These are phyloP conservation scores for Lathyrus oleraceus DNA, from an alignment of 306 rosid species.

Conservation along the genomic window DNA sequence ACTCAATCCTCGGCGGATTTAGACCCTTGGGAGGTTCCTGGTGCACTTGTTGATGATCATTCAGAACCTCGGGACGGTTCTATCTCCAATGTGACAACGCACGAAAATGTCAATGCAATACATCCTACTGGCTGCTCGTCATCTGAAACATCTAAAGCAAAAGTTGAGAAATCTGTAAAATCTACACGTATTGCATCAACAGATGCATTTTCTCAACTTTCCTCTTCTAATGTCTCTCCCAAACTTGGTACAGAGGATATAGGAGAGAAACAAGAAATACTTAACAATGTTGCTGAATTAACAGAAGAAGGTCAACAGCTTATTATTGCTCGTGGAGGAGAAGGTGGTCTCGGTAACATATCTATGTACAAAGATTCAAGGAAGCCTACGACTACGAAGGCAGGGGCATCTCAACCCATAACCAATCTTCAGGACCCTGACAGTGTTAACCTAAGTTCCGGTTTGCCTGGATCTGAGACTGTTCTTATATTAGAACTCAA, in stretches of 20 bases:
- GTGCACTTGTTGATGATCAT: constrained; percentile 55
- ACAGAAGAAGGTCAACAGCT: constrained; percentile 73
- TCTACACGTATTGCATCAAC: constrained; percentile 35
- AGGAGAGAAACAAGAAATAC: constrained; percentile 50
- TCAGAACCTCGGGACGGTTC: constrained; percentile 34
- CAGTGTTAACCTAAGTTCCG: constrained; percentile 43
- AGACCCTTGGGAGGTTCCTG: constrained; percentile 94
- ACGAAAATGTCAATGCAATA: constrained; percentile 26
- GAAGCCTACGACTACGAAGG: constrained; percentile 36
- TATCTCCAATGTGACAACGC: constrained; percentile 32
- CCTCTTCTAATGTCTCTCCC: constrained; percentile 23
- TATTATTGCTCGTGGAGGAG: constrained; percentile 73
- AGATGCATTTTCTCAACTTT: constrained; percentile 37
- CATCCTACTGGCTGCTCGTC: constrained; percentile 31
- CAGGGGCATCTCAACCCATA: constrained; percentile 31
- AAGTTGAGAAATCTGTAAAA: constrained; percentile 29
- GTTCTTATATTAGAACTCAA: constrained; percentile 80
- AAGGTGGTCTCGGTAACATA: constrained; percentile 75
- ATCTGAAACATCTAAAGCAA: constrained; percentile 32
- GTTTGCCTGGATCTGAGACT: constrained; percentile 69
- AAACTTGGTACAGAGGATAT: constrained; percentile 37
- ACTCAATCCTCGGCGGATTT: constrained; percentile 46
- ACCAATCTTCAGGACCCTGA: constrained; percentile 37
- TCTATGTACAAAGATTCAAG: constrained; percentile 46
- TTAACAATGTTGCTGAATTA: constrained; percentile 69